Evolutionary conservation across 805 yeast species (phyloP).

Genomic region (Lipomyces chichibuensis): DNA sequence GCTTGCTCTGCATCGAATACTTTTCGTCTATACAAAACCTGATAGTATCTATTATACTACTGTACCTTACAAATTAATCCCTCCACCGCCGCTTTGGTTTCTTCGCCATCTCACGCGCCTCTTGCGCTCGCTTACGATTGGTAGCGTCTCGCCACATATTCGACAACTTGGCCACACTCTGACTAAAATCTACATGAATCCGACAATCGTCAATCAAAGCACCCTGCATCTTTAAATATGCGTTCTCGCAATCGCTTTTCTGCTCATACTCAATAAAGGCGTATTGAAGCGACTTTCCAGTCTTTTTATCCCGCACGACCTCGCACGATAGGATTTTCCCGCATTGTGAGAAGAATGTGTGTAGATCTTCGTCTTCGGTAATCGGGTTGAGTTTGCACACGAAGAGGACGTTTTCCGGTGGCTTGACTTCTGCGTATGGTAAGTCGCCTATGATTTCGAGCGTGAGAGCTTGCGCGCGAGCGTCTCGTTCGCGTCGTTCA

Average conservation of each 20-base stretch:
- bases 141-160: constrained; percentile 24
- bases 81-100: constrained; percentile 18
- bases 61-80: constrained; percentile 4
- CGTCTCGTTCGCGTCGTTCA: constrained; percentile 43
- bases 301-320: constrained; percentile 53
- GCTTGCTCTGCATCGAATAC: not conserved
- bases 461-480: constrained; percentile 60
- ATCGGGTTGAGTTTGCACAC: constrained; percentile 66
- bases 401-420: constrained; percentile 64
- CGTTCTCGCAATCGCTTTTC: constrained; percentile 58
- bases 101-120: constrained; percentile 11
- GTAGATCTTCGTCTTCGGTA: constrained; percentile 60
- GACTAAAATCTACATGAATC: constrained; percentile 70
- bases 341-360: constrained; percentile 61
- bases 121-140: constrained; percentile 21
- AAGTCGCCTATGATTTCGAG: constrained; percentile 67
- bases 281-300: constrained; percentile 58
- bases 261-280: constrained; percentile 64
- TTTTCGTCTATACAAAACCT: not conserved
- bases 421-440: constrained; percentile 59
- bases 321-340: constrained; percentile 59
- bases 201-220: constrained; percentile 66
- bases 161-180: constrained; percentile 50
- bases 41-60: not conserved
- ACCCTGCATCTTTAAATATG: constrained; percentile 63